Base-by-base conservation (phyloP, 2,329 filamentous ascomycete genomes). In the Ceratocystiopsis brevicomis region DNA sequence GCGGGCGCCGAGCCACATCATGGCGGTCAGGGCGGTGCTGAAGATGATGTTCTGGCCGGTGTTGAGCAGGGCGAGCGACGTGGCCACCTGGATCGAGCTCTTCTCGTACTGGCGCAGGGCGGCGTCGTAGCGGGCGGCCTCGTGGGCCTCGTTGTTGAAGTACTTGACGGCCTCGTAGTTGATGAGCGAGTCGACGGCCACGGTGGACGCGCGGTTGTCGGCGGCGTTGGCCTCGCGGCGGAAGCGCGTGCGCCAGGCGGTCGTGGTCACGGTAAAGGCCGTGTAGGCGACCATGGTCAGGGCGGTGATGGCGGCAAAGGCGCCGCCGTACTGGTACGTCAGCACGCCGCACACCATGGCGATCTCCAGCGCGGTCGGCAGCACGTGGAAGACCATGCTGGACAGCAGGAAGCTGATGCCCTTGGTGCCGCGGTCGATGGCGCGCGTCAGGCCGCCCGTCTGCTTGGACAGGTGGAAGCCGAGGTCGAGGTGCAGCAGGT, bases 121-220 rank as follows among this genome's bases (percentile, higher is more conserved):
- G 53, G 78, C 75, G 60, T 96, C 87, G 58, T 98, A 98, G 37
- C 90, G 76, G 32, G 73, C 71, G 38, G 94, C 84, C 63, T 98
- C 90, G 51, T 86, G 96, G 51, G 81, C 84, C 57, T 98, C 92
- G 55, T 98, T 98, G 66, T 98, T 98, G 65, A 96, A 98, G 64
- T 96, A 94, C 62, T 98, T 98, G 56, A 98, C 90, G 14, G 92
- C 88, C 61, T 98, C 90, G 56, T 95, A 98, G 64, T 98, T 98
- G 67, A 98, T 94, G 41, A 98, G 66, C 1, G 87, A 94, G 62
- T 98, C 90, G 1, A 96, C 87, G 0, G 88, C 88, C 9, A 96
- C 85, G 0, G 88, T 96, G 1, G 88, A 92, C 0, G 85, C 90
- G 57, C 78, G 84, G 61, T 96, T 98, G 53, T 98, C 92, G 0